phyloP scores from a whole-genome alignment of 164 flowering plant species.

The Kingdonia uniflora region DNA sequence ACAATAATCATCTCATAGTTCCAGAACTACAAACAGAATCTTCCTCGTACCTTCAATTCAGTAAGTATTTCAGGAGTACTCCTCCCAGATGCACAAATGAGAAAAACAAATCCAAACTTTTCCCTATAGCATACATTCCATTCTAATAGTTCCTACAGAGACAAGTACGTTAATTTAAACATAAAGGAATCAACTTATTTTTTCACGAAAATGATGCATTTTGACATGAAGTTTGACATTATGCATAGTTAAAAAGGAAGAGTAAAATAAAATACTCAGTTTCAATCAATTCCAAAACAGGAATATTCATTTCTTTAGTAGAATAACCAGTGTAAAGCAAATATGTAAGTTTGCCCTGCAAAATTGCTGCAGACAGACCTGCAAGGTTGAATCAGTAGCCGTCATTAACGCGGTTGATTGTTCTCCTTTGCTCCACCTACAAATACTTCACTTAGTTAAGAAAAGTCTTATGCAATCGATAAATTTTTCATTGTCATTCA shows the following conservation, averaged over 20 bases:
- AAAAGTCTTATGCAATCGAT: no score
- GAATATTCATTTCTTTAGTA: no score
- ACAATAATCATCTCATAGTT: no score
- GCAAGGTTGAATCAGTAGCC: constrained; percentile 57
- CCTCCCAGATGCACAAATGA: constrained; percentile 90
- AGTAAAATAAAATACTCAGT: no score
- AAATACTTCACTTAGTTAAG: constrained; percentile 10
- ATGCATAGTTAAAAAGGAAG: no score
- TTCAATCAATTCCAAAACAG: no score
- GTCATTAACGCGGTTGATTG: constrained; percentile 83
- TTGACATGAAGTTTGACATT: no score
- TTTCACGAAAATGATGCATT: no score
- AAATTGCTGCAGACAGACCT: constrained; percentile 28
- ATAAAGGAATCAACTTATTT: no score
- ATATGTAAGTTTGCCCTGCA: no score
- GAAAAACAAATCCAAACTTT: constrained; percentile 85
- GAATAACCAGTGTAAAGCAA: no score
- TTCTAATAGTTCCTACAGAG: constrained; percentile 54
- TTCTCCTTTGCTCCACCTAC: constrained; percentile 93
- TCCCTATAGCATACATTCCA: constrained; percentile 70
- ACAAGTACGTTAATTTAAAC: background rate
- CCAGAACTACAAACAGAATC: background rate
- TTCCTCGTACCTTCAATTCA: constrained; percentile 56
- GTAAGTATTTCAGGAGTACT: constrained; percentile 68
- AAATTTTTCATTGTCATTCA: no score